Percentiles rank a stretch among this genome's conserved stretches.
phyloP scores from a whole-genome alignment of 495 filamentous ascomycete genomes.

The Penicillium soppii region DNA sequence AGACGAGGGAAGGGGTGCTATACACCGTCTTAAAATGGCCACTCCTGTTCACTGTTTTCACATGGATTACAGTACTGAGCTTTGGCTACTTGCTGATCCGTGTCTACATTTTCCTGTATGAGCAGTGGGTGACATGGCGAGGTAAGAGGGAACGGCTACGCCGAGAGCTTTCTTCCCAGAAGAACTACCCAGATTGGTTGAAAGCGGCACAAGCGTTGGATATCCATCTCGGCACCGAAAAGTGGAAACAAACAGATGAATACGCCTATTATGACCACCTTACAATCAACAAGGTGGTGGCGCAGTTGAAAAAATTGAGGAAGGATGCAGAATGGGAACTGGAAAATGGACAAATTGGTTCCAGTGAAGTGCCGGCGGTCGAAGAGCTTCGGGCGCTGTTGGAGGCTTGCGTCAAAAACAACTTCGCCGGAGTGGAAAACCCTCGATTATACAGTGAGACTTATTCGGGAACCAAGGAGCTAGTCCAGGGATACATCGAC shows the following conservation, averaged over 20 bases:
- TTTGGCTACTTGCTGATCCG: slow-evolving; percentile 78
- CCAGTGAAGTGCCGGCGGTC: slow-evolving; percentile 47
- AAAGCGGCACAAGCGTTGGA: slow-evolving; percentile 76
- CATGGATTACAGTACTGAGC: slow-evolving; percentile 71
- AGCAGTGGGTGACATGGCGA: slow-evolving; percentile 59
- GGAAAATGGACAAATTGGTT: slow-evolving; percentile 16
- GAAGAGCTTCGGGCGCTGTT: slow-evolving; percentile 74
- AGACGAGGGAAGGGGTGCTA: slow-evolving; percentile 89
- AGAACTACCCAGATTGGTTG: slow-evolving; percentile 80
- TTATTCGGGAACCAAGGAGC: slow-evolving; percentile 91
- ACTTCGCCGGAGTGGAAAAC: slow-evolving; percentile 95
- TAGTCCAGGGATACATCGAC: slow-evolving; percentile 86
- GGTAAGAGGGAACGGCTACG: slow-evolving; percentile 71
- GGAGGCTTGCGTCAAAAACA: slow-evolving; percentile 93
- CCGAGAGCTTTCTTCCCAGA: slow-evolving; percentile 64
- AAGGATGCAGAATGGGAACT: slow-evolving; percentile 56
- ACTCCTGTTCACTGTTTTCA: slow-evolving; percentile 70
- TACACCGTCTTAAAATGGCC: slow-evolving; percentile 92
- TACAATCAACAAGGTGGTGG: slow-evolving; percentile 72
- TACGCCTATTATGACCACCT: slow-evolving; percentile 93
- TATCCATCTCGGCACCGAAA: slow-evolving; percentile 73
- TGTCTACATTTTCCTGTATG: slow-evolving; percentile 85
- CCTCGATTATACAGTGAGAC: slow-evolving; percentile 90
- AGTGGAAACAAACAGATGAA: slow-evolving; percentile 84
- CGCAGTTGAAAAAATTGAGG: slow-evolving; percentile 65